These are phyloP conservation scores for Fragilaria crotonensis DNA, from an alignment of 108 stramenopile genomes.

Conservation along the genomic window DNA sequence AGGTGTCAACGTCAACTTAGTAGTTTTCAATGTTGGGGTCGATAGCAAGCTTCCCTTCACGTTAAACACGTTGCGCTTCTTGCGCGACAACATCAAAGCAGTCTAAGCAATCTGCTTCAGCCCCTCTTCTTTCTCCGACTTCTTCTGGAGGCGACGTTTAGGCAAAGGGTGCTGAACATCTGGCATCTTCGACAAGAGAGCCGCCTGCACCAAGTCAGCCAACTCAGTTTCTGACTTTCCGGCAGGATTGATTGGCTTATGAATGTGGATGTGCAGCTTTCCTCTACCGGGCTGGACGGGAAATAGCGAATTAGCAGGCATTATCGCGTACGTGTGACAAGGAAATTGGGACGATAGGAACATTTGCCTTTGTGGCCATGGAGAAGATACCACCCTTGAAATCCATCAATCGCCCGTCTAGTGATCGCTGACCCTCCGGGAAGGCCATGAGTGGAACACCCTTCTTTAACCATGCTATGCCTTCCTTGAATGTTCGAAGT, in stretches of 20 bases:
- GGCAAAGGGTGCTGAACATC: conserved; percentile 52
- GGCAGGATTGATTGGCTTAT: conserved; percentile 41
- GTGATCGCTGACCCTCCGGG: conserved; percentile 65
- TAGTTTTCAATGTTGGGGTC: not conserved
- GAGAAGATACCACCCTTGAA: conserved; percentile 77
- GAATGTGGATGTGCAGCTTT: conserved; percentile 67
- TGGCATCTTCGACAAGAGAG: conserved; percentile 51
- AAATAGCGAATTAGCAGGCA: conserved; percentile 48
- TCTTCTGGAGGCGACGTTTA: not conserved
- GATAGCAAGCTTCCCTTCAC: not conserved
- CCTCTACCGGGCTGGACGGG: conserved; percentile 63
- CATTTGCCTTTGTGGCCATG: conserved; percentile 65
- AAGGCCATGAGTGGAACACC: conserved; percentile 81
- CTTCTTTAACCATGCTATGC: conserved; percentile 43
- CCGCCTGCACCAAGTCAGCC: conserved; percentile 29
- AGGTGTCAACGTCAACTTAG: not conserved
- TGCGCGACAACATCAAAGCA: not conserved
- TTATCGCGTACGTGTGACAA: conserved; percentile 63
- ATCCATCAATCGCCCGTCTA: conserved; percentile 66
- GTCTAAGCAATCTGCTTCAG: not conserved
- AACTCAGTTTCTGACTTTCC: conserved; percentile 67
- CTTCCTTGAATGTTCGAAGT: conserved; percentile 66
- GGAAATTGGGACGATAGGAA: conserved; percentile 78
- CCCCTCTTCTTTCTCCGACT: not conserved
- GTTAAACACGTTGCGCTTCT: no score